A percentile compares a stretch with the other conserved stretches of the same genome.
phyloP scores from a whole-genome alignment of 441 rosid genomes.

The Dalechampia spathulata region DNA sequence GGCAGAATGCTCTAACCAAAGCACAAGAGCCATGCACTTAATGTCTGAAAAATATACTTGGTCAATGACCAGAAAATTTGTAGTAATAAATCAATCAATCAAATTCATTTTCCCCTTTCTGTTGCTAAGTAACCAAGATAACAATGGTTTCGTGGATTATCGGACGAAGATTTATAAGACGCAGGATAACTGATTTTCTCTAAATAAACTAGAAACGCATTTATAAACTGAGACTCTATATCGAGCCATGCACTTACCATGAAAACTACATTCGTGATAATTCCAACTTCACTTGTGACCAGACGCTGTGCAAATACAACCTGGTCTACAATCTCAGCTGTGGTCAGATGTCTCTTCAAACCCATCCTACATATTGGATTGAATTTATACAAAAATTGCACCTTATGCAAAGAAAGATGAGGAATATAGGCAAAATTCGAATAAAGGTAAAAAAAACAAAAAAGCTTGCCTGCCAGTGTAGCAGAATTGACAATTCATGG shows the following conservation, averaged over 20 bases:
- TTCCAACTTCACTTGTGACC: slow-evolving; percentile 50
- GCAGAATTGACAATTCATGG: slow-evolving; percentile 97
- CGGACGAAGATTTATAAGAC: background rate
- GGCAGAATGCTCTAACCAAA: background rate
- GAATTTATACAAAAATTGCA: background rate
- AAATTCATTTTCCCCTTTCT: background rate
- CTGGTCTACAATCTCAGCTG: slow-evolving; percentile 90
- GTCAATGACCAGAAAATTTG: background rate
- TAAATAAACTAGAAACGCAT: background rate
- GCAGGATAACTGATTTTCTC: background rate
- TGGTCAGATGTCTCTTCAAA: slow-evolving; percentile 66
- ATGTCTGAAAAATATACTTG: background rate
- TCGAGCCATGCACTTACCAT: slow-evolving; percentile 55
- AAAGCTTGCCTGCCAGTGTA: slow-evolving; percentile 68
- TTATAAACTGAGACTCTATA: background rate
- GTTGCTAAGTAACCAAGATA: too few species aligned
- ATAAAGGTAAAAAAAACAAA: background rate
- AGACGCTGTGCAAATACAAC: slow-evolving; percentile 69
- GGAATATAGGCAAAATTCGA: background rate
- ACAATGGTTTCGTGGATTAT: too few species aligned
- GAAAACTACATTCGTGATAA: slow-evolving; percentile 78
- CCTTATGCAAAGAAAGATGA: background rate
- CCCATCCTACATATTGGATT: slow-evolving; percentile 58
- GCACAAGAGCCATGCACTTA: background rate
- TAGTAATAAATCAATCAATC: background rate